phyloP scores from a whole-genome alignment of 1,284 basidiomycete species.

The Ceratobasidium sp. region DNA sequence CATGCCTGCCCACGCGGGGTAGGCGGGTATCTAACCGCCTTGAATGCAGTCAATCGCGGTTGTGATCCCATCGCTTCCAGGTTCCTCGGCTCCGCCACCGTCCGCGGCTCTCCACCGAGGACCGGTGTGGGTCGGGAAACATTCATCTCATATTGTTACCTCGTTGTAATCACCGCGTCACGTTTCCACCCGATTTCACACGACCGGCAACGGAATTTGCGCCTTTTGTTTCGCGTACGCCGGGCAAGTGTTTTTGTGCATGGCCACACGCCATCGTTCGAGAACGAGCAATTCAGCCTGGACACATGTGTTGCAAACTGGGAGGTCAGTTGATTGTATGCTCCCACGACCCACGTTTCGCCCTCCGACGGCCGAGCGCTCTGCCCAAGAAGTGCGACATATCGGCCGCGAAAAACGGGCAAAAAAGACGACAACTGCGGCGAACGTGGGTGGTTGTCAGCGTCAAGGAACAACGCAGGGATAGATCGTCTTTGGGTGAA shows the following conservation, averaged over 20 bases:
- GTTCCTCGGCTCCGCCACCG: too few species aligned
- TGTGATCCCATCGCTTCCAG: too few species aligned
- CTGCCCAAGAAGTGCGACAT: neutral
- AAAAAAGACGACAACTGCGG: neutral
- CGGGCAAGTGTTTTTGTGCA: neutral
- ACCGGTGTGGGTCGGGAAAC: too few species aligned
- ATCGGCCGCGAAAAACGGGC: constrained; percentile 9
- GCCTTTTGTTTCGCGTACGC: too few species aligned
- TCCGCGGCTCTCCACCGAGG: too few species aligned
- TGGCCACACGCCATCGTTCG: constrained; percentile 11
- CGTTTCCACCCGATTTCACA: too few species aligned
- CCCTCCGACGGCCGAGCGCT: neutral
- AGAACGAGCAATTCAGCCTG: neutral
- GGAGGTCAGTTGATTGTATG: constrained; percentile 18
- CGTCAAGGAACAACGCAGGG: constrained; percentile 13
- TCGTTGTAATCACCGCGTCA: neutral
- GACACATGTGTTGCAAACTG: neutral
- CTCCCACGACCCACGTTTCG: constrained; percentile 14
- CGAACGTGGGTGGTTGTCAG: neutral
- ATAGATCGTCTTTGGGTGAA: neutral
- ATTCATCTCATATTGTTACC: too few species aligned
- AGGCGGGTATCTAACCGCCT: too few species aligned
- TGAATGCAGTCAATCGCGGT: too few species aligned
- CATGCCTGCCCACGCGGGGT: too few species aligned
- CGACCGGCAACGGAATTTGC: too few species aligned